A percentile compares a stretch with the other conserved stretches of the same genome.
These are phyloP conservation scores for Candida easanensis DNA, from an alignment of 805 yeast genomes.

Conservation along the genomic window DNA sequence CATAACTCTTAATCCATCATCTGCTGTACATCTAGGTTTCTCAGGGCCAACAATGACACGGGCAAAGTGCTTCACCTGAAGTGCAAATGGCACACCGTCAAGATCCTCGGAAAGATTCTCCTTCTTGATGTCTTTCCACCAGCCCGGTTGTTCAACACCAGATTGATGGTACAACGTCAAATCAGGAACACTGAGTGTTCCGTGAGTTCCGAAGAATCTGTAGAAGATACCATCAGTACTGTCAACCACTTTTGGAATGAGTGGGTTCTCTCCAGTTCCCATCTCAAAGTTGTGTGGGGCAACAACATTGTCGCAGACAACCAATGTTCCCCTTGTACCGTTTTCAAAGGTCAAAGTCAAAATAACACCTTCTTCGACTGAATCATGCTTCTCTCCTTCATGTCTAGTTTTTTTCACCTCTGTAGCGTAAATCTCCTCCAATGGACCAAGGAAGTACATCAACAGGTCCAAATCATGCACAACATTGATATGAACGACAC, in stretches of 20 bases:
- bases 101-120: slow-evolving; percentile 5
- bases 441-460: slow-evolving; percentile 19
- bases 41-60: slow-evolving; percentile 12
- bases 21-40: slow-evolving; percentile 13
- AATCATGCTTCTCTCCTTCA: slow-evolving; percentile 8
- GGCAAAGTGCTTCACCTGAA: slow-evolving; percentile 19
- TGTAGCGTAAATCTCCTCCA: slow-evolving; percentile 16
- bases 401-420: slow-evolving; percentile 16
- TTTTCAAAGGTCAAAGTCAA: slow-evolving; percentile 12
- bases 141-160: slow-evolving; percentile 12
- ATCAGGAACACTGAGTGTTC: slow-evolving; percentile 18
- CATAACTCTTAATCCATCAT: slow-evolving; percentile 19
- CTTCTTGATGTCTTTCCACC: slow-evolving; percentile 16
- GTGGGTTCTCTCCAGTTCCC: slow-evolving; percentile 24
- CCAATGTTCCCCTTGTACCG: slow-evolving; percentile 18
- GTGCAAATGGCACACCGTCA: slow-evolving; percentile 16
- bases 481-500: slow-evolving; percentile 18
- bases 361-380: slow-evolving; percentile 21
- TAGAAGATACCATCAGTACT: slow-evolving; percentile 19
- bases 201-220: slow-evolving; percentile 19
- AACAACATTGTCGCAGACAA: slow-evolving; percentile 20
- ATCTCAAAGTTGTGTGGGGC: slow-evolving; percentile 22
- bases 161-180: slow-evolving; percentile 16
- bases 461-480: slow-evolving; percentile 21
- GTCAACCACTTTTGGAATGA: slow-evolving; percentile 11